Evolutionary conservation across 371 early-diverging fungal genomes (phyloP).

Genomic region (Rhizopus delemar): DNA sequence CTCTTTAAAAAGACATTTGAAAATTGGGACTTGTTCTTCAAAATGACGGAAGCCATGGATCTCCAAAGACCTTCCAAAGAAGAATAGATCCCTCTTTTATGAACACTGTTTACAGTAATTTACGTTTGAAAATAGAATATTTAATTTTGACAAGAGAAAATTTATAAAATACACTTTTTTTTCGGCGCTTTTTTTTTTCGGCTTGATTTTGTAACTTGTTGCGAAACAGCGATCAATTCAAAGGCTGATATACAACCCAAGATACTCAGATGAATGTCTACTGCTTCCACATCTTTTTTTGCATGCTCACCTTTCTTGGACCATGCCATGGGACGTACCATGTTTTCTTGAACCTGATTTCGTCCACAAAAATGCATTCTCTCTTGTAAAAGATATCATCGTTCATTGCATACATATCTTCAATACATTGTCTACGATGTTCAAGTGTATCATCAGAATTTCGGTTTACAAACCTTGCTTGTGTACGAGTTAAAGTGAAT

Average conservation of each 20-base stretch:
- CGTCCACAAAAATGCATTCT: conserved; percentile 12
- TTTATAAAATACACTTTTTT: too few relatives aligned
- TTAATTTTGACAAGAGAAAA: too few relatives aligned
- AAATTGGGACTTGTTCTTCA: conserved; percentile 64
- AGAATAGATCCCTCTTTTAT: conserved; percentile 8
- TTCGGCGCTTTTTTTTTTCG: conserved; percentile 8
- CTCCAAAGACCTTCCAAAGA: conserved; percentile 16
- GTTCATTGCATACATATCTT: conserved; percentile 19
- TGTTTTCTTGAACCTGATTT: conserved; percentile 15
- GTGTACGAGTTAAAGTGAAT: conserved; percentile 26
- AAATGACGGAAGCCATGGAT: conserved; percentile 49
- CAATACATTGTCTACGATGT: conserved; percentile 21
- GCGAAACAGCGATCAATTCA: conserved; percentile 11
- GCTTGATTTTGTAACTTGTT: conserved; percentile 13
- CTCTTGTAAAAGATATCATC: conserved; percentile 10
- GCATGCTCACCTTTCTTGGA: conserved; percentile 11
- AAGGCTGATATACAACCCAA: conserved; percentile 16
- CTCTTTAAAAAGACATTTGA: conserved; percentile 59
- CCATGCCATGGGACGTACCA: conserved; percentile 15
- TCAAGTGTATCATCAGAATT: conserved; percentile 23
- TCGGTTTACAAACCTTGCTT: conserved; percentile 18
- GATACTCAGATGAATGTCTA: conserved; percentile 7
- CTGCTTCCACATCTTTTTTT: conserved; percentile 11
- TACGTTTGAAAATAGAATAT: too few relatives aligned
- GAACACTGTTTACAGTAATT: too few relatives aligned